A percentile compares a stretch with the other conserved stretches of the same genome.
Conservation (phyloP, 805 yeast genomes). For the Yarrowia alimentaria region DNA sequence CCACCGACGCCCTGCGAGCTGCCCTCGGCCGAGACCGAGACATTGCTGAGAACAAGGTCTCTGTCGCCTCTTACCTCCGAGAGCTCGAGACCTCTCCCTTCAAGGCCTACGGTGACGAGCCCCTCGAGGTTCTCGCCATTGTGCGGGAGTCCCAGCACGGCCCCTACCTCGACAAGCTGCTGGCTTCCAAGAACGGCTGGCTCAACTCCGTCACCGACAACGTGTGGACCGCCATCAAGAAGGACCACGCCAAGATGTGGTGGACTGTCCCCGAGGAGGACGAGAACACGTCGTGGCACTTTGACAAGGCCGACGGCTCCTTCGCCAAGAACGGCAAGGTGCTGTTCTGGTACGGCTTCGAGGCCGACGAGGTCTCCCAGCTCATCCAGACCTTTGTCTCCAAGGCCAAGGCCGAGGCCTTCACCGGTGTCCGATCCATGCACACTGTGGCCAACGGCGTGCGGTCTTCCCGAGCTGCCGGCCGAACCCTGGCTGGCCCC, state of each 20-base stretch:
- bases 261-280: slow-evolving; percentile 93
- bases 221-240: slow-evolving; percentile 76
- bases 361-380: slow-evolving; percentile 58
- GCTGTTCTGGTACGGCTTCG: slow-evolving; percentile 92
- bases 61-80: slow-evolving; percentile 80
- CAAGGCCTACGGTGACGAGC: slow-evolving; percentile 91
- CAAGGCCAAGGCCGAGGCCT: slow-evolving; percentile 28
- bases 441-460: slow-evolving; percentile 30
- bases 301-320: slow-evolving; percentile 90
- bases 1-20: slow-evolving; percentile 63
- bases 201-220: slow-evolving; percentile 95
- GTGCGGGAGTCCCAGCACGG: slow-evolving; percentile 51
- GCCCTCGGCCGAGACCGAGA: slow-evolving; percentile 77
- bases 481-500: slow-evolving; percentile 30
- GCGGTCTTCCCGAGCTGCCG: slow-evolving; percentile 27
- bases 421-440: slow-evolving; percentile 17
- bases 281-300: slow-evolving; percentile 87
- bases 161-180: slow-evolving; percentile 73
- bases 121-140: slow-evolving; percentile 88
- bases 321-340: slow-evolving; percentile 85
- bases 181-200: slow-evolving; percentile 92
- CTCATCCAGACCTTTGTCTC: slow-evolving; percentile 56
- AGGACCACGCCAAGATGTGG: slow-evolving; percentile 69
- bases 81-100: slow-evolving; percentile 60
- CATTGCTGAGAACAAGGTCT: slow-evolving; percentile 62